Evolutionary conservation across 768 basidiomycete genomes (phyloP).

Genomic region (Tephrocybe rancida): DNA sequence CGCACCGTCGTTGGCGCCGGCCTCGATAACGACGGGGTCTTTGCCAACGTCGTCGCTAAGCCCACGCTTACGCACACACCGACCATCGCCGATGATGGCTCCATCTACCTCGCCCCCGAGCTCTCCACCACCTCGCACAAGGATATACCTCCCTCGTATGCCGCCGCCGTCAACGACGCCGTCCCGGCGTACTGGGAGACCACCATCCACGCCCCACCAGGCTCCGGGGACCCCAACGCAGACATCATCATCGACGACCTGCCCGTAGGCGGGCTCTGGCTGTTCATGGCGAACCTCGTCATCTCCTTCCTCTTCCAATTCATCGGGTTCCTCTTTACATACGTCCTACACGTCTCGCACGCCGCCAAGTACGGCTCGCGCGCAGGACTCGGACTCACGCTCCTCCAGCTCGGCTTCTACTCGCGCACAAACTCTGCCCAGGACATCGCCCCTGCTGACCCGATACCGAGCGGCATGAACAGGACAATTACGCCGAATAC

Average conservation of each 20-base stretch:
- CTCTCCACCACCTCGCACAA: conserved; percentile 69
- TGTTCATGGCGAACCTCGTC: conserved; percentile 79
- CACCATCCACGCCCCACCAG: conserved; percentile 72
- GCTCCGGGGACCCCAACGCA: conserved; percentile 40
- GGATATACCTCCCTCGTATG: conserved; percentile 87
- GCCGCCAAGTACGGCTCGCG: conserved; percentile 93
- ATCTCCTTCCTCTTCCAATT: conserved; percentile 98
- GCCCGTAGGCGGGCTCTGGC: conserved; percentile 74
- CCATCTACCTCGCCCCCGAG: conserved; percentile 72
- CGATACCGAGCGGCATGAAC: background rate
- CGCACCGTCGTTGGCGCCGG: conserved; percentile 65
- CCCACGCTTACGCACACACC: conserved; percentile 54
- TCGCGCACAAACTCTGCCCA: conserved; percentile 37
- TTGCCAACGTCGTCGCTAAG: conserved; percentile 92
- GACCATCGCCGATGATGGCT: conserved; percentile 56
- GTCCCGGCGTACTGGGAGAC: conserved; percentile 98
- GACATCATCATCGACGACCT: conserved; percentile 90
- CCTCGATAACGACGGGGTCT: conserved; percentile 90
- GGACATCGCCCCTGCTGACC: background rate
- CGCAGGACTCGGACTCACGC: conserved; percentile 92
- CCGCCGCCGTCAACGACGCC: conserved; percentile 84
- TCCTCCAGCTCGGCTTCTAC: conserved; percentile 91
- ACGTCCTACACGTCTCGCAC: conserved; percentile 89
- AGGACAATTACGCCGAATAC: background rate
- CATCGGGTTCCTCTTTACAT: conserved; percentile 90